Conservation (phyloP, 2,329 filamentous ascomycete genomes). For the Pestalotiopsis sp. region DNA sequence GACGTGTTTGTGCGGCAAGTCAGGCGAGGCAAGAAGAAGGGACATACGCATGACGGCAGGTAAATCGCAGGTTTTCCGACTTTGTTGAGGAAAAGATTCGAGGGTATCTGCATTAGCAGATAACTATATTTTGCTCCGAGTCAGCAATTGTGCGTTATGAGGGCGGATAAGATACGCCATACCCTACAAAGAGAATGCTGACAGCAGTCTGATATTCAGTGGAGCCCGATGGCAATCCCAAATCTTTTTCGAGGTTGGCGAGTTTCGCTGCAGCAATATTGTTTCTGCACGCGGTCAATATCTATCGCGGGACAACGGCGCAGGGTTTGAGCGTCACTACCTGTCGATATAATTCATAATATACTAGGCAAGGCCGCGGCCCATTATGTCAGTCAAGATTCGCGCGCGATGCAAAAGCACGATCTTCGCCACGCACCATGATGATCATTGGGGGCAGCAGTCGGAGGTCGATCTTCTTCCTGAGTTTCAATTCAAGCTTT, state of each 20-base stretch:
- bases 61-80: conserved; percentile 49
- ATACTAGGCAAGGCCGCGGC: conserved; percentile 36
- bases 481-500: conserved; percentile 54
- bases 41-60: conserved; percentile 42
- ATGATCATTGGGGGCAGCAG: conserved; percentile 67
- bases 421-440: conserved; percentile 38
- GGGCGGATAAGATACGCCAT: conserved; percentile 16
- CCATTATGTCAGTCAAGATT: not conserved
- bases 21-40: not conserved
- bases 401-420: too few species aligned
- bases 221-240: conserved; percentile 29
- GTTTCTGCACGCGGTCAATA: conserved; percentile 36
- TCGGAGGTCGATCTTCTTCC: conserved; percentile 64
- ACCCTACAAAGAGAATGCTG: conserved; percentile 52
- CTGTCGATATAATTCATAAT: conserved; percentile 66
- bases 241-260: conserved; percentile 42
- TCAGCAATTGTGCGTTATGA: conserved; percentile 6
- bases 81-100: conserved; percentile 51
- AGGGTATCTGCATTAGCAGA: conserved; percentile 51
- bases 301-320: not conserved
- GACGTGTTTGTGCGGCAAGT: not conserved
- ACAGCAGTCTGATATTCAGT: conserved; percentile 44
- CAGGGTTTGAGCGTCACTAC: conserved; percentile 20
- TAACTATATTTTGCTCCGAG: conserved; percentile 32
- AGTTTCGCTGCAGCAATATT: conserved; percentile 57